A percentile compares a stretch with the other conserved stretches of the same genome.
Evolutionary conservation across 768 basidiomycete species (phyloP).

Genomic region (Lepiota brunneoincarnata): DNA sequence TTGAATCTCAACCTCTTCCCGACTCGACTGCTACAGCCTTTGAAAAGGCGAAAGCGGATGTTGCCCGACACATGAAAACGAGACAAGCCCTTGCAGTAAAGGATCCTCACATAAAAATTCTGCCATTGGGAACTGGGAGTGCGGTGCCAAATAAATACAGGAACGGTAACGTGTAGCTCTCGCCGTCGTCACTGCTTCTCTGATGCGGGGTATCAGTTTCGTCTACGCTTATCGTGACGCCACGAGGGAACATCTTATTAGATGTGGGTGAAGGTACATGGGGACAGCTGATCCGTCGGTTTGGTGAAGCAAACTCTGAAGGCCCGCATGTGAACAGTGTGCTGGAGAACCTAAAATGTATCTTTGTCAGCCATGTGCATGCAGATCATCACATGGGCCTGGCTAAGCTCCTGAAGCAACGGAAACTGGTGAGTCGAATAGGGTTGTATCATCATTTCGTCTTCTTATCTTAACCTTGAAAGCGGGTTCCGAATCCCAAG

Average conservation of each 20-base stretch:
- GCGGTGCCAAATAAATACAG: conserved; percentile 83
- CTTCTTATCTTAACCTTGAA: not conserved
- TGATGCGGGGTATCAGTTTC: conserved; percentile 49
- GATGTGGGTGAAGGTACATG: conserved; percentile 93
- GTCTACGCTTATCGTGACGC: conserved; percentile 74
- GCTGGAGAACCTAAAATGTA: conserved; percentile 68
- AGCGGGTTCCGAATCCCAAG: conserved; percentile 59
- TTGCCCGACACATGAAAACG: conserved; percentile 21
- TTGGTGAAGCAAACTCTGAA: conserved; percentile 45
- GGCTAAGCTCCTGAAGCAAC: conserved; percentile 66
- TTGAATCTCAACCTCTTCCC: conserved; percentile 22
- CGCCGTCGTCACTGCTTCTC: not conserved
- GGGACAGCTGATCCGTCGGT: conserved; percentile 82
- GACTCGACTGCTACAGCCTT: conserved; percentile 36
- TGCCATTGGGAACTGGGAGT: conserved; percentile 87
- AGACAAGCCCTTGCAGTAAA: conserved; percentile 18
- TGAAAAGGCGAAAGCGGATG: conserved; percentile 30
- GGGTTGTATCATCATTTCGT: not conserved
- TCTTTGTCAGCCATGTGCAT: conserved; percentile 90
- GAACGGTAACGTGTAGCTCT: conserved; percentile 56
- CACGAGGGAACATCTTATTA: conserved; percentile 74
- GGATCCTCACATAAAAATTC: conserved; percentile 52
- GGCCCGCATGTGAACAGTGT: conserved; percentile 48
- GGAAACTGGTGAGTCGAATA: conserved; percentile 50
- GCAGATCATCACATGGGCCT: conserved; percentile 92